These are phyloP conservation scores for Populus nigra DNA, from an alignment of 345 rosid species.

Conservation along the genomic window DNA sequence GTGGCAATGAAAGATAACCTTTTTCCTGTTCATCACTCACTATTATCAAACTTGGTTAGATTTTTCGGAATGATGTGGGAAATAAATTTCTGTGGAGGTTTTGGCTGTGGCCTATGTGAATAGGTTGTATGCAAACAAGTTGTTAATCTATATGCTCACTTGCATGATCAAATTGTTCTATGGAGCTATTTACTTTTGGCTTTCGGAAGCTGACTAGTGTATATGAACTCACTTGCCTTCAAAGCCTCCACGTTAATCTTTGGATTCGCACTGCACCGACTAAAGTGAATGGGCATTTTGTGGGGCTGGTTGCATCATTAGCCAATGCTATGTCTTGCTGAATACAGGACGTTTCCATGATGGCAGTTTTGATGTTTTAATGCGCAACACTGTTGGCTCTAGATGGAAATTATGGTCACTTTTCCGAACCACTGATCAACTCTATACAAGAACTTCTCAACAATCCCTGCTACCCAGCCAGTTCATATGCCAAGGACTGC, in stretches of 20 bases:
- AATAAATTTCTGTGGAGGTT: background rate
- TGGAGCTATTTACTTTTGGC: background rate
- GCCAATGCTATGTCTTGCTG: background rate
- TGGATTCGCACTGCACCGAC: slow-evolving; percentile 16
- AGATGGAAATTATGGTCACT: background rate
- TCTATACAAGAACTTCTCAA: background rate
- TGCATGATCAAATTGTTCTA: background rate
- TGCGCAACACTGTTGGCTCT: background rate
- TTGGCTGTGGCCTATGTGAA: background rate
- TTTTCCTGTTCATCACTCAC: background rate
- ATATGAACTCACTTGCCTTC: background rate
- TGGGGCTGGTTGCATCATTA: slow-evolving; percentile 22
- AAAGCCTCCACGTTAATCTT: background rate
- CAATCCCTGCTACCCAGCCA: background rate
- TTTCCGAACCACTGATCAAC: background rate
- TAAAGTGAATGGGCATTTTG: slow-evolving; percentile 3
- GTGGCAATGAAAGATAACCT: background rate
- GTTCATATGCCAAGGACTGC: background rate
- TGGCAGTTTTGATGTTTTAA: background rate
- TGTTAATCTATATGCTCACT: background rate
- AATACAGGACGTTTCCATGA: slow-evolving; percentile 2
- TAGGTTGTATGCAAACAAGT: background rate
- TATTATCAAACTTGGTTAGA: background rate
- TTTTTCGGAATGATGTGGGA: too few species aligned
- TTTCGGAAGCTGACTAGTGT: background rate